These are phyloP conservation scores for Pachyrhizus erosus DNA, from an alignment of 306 rosid species.

Conservation along the genomic window DNA sequence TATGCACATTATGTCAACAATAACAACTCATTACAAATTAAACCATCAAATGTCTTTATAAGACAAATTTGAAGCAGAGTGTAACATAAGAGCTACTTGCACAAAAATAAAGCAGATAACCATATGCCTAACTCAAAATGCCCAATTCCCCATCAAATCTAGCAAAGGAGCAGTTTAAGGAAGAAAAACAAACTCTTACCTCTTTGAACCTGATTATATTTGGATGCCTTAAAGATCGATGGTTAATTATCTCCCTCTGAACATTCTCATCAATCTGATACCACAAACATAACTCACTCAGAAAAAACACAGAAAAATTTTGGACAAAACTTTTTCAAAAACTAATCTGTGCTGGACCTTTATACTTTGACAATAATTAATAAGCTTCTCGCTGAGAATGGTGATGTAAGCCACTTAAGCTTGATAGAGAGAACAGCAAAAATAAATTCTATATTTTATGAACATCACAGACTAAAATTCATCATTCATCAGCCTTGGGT, in stretches of 20 bases:
- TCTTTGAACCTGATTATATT: slow-evolving; percentile 95
- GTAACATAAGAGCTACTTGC: background rate
- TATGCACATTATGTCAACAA: slow-evolving; percentile 13
- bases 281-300: slow-evolving; percentile 36
- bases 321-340: background rate
- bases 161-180: background rate
- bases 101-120: slow-evolving; percentile 37
- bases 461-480: background rate
- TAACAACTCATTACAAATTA: slow-evolving; percentile 3
- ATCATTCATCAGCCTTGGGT: slow-evolving; percentile 5
- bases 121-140: background rate
- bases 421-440: slow-evolving; percentile 29
- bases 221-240: slow-evolving; percentile 91
- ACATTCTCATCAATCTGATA: slow-evolving; percentile 97
- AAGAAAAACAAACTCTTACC: slow-evolving; percentile 55
- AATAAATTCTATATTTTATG: background rate
- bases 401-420: background rate
- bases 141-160: background rate
- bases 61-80: slow-evolving; percentile 29
- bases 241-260: slow-evolving; percentile 94
- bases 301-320: slow-evolving; percentile 27
- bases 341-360: background rate
- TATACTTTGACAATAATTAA: background rate
- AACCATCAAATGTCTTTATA: background rate
- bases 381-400: background rate